These are phyloP conservation scores for Fusarium euwallaceae DNA, from an alignment of 2,329 filamentous ascomycete species.

Conservation along the genomic window DNA sequence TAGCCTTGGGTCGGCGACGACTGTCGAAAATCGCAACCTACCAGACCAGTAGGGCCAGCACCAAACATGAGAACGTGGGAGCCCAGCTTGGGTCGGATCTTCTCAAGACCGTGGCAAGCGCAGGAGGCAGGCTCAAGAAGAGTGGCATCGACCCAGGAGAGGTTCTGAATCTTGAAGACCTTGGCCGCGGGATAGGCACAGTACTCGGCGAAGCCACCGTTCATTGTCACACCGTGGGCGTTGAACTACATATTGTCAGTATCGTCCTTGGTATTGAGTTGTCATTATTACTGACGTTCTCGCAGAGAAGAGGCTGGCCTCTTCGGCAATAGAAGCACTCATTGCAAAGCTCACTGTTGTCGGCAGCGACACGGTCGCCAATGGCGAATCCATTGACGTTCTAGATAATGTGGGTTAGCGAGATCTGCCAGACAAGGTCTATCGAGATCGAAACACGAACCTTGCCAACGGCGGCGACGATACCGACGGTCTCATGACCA, in stretches of 20 bases:
- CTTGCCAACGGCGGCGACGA: conserved; percentile 69
- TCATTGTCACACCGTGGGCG: conserved; percentile 75
- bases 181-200: conserved; percentile 64
- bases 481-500: conserved; percentile 77
- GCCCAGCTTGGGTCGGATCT: conserved; percentile 75
- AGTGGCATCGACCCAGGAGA: conserved; percentile 76
- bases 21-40: conserved; percentile 47
- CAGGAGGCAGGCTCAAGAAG: conserved; percentile 79
- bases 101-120: conserved; percentile 77
- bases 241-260: conserved; percentile 60
- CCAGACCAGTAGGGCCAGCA: conserved; percentile 75
- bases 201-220: conserved; percentile 81
- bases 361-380: conserved; percentile 74
- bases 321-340: conserved; percentile 81
- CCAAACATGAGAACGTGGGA: conserved; percentile 76
- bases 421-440: conserved; percentile 5
- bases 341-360: conserved; percentile 76
- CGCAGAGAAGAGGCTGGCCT: conserved; percentile 76
- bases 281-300: conserved; percentile 58
- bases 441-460: conserved; percentile 26
- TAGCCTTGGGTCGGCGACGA: not conserved
- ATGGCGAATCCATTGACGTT: conserved; percentile 71
- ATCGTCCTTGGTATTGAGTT: not conserved
- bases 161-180: conserved; percentile 75
- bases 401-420: conserved; percentile 38